These are phyloP conservation scores for Rhizophora apiculata DNA, from an alignment of 345 rosid genomes.

Conservation along the genomic window DNA sequence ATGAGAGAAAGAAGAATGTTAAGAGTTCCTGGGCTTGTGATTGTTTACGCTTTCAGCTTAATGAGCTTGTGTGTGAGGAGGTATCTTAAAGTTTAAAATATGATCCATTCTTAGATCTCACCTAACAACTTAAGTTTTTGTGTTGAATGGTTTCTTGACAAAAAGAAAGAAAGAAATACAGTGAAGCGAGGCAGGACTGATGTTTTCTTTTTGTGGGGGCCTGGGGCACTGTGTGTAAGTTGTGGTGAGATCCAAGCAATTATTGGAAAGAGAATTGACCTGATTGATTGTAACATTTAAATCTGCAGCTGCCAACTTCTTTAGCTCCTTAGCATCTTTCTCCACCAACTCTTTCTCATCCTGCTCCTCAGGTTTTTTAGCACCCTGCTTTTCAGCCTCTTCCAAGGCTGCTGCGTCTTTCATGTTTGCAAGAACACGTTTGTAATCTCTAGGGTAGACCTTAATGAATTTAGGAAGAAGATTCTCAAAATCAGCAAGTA, in stretches of 20 bases:
- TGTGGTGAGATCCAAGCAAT: neutral
- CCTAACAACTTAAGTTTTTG: too few relatives aligned
- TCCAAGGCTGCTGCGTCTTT: slow-evolving; percentile 45
- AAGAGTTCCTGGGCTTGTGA: too few relatives aligned
- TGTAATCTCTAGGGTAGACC: slow-evolving; percentile 97
- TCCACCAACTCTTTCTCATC: slow-evolving; percentile 51
- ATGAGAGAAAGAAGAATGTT: too few relatives aligned
- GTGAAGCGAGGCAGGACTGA: too few relatives aligned
- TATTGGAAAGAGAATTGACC: slow-evolving; percentile 29
- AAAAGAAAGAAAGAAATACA: too few relatives aligned
- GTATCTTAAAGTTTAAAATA: too few relatives aligned
- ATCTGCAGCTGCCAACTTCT: slow-evolving; percentile 73
- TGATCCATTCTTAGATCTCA: too few relatives aligned
- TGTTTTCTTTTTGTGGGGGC: too few relatives aligned
- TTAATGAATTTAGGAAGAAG: slow-evolving; percentile 78
- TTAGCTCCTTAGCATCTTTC: slow-evolving; percentile 85
- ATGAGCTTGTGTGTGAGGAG: too few relatives aligned
- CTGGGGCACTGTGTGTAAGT: too few relatives aligned
- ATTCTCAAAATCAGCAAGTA: slow-evolving; percentile 70
- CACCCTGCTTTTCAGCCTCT: slow-evolving; percentile 12
- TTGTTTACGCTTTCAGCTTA: too few relatives aligned
- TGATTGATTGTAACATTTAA: slow-evolving; percentile 34
- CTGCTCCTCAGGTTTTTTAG: slow-evolving; percentile 51
- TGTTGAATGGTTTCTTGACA: too few relatives aligned
- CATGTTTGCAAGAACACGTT: slow-evolving; percentile 78